A percentile compares a stretch with the other conserved stretches of the same genome.
Conservation (phyloP, 306 rosid genomes). For the Quercus ilex region DNA sequence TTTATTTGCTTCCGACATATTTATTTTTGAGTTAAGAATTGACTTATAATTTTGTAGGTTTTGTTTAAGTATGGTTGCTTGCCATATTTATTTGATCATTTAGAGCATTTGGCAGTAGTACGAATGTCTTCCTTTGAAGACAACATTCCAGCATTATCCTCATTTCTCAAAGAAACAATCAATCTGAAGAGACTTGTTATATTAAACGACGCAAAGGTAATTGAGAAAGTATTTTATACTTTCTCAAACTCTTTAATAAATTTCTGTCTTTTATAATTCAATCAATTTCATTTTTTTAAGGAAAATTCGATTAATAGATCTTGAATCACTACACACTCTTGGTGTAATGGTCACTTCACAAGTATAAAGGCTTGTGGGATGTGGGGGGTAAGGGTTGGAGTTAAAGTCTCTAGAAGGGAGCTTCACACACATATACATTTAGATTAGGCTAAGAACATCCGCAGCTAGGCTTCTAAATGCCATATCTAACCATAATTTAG, state of each 20-base stretch:
- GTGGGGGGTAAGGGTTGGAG: rapidly evolving
- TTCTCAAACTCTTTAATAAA: background rate
- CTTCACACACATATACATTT: no score
- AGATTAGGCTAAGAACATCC: no score
- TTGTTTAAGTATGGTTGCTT: background rate
- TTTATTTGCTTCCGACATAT: background rate
- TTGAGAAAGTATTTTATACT: background rate
- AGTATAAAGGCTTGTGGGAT: no score
- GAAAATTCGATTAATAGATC: no score
- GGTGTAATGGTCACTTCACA: rapidly evolving
- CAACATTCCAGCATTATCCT: background rate
- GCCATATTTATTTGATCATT: background rate
- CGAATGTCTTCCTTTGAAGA: background rate
- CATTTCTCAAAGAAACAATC: background rate
- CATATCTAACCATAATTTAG: no score
- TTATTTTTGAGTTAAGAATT: background rate
- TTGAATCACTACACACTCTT: rapidly evolving
- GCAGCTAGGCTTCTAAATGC: no score
- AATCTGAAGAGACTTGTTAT: background rate
- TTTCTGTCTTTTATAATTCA: background rate
- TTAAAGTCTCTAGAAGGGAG: rapidly evolving
- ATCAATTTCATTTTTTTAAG: background rate
- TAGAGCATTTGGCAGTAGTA: background rate
- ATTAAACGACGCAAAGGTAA: background rate
- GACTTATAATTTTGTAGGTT: background rate